A percentile compares a stretch with the other conserved stretches of the same genome.
Evolutionary conservation across 306 rosid species (phyloP).

Genomic region (Parietaria judaica): DNA sequence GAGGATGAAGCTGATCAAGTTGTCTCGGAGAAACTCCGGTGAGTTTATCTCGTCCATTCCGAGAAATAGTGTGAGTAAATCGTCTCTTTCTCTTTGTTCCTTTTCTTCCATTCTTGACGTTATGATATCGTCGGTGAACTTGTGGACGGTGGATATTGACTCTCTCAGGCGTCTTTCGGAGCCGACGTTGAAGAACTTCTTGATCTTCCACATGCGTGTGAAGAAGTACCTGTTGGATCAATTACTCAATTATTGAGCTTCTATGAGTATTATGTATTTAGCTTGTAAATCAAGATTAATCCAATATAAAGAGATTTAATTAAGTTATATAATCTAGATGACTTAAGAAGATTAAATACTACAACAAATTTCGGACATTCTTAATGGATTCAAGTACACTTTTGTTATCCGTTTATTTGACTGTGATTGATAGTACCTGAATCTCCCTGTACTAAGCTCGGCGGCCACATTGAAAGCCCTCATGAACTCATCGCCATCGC

Average conservation of each 20-base stretch:
- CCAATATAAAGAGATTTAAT: too few relatives aligned
- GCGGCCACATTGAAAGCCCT: slow-evolving; percentile 55
- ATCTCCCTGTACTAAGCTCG: slow-evolving; percentile 33
- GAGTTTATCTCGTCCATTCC: slow-evolving; percentile 26
- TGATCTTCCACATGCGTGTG: slow-evolving; percentile 20
- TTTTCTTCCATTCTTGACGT: neutral
- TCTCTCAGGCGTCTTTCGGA: slow-evolving; percentile 32
- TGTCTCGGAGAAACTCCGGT: slow-evolving; percentile 52
- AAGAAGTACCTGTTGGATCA: too few relatives aligned
- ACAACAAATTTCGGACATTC: too few relatives aligned
- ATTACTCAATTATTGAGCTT: too few relatives aligned
- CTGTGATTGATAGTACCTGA: slow-evolving; percentile 10
- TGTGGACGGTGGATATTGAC: slow-evolving; percentile 37
- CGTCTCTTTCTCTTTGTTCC: slow-evolving; percentile 16
- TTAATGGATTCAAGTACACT: too few relatives aligned
- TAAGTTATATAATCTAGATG: too few relatives aligned
- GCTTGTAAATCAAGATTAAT: too few relatives aligned
- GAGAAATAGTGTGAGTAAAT: slow-evolving; percentile 56
- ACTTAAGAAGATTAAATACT: too few relatives aligned
- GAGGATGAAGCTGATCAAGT: slow-evolving; percentile 50
- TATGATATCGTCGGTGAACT: slow-evolving; percentile 45
- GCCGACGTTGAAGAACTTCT: slow-evolving; percentile 37
- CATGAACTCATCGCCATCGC: slow-evolving; percentile 39
- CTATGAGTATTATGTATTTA: too few relatives aligned
- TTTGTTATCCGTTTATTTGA: too few relatives aligned